These are phyloP conservation scores for Plantago elongata DNA, from an alignment of 257 asterid genomes.

Conservation along the genomic window DNA sequence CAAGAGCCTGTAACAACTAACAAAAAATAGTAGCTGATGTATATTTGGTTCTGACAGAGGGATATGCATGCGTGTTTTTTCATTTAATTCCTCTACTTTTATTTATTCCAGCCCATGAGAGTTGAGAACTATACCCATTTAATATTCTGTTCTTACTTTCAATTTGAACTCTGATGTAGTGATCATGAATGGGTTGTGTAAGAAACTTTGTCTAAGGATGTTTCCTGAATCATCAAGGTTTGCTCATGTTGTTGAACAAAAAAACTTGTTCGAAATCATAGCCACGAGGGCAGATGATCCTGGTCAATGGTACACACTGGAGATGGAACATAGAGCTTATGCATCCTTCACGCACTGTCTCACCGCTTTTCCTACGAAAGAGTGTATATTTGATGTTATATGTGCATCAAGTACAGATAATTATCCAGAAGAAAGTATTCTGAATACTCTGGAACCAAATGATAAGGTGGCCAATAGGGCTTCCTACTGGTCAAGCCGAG, in stretches of 20 bases:
- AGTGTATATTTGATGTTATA: constrained; percentile 58
- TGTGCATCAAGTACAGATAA: constrained; percentile 76
- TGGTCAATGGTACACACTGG: constrained; percentile 27
- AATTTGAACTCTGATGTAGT: constrained; percentile 40
- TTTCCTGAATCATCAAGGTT: constrained; percentile 49
- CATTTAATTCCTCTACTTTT: too few species aligned
- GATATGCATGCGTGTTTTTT: too few species aligned
- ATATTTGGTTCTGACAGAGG: too few species aligned
- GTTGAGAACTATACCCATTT: background rate
- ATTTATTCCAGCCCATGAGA: too few species aligned
- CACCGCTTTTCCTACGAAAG: constrained; percentile 24
- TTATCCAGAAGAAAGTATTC: constrained; percentile 69
- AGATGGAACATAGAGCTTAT: constrained; percentile 56
- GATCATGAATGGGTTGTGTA: constrained; percentile 50
- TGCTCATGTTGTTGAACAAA: constrained; percentile 31
- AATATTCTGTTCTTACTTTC: background rate
- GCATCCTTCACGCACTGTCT: constrained; percentile 46
- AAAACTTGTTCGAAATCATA: constrained; percentile 22
- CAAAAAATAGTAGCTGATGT: too few species aligned
- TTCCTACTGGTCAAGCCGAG: constrained; percentile 90
- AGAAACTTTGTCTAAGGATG: constrained; percentile 53
- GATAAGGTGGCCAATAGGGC: constrained; percentile 50
- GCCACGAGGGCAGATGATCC: constrained; percentile 24
- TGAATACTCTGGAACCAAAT: constrained; percentile 50
- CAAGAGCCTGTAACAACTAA: too few species aligned